Evolutionary conservation across 1,284 basidiomycete genomes (phyloP).

Genomic region (Fomitopsis palustris): DNA sequence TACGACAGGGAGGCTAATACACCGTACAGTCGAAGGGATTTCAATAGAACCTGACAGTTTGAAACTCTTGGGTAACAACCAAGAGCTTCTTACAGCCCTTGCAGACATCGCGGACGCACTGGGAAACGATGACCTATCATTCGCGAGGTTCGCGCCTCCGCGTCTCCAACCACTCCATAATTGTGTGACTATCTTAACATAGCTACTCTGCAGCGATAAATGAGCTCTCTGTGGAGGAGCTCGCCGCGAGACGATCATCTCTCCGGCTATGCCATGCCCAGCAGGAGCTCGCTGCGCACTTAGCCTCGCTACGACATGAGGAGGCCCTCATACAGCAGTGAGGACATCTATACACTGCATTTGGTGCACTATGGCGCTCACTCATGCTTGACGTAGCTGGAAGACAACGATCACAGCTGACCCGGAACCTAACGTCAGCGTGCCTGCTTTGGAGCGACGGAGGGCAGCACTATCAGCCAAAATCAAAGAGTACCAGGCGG

Average conservation of each 20-base stretch:
- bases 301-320: constrained; percentile 33
- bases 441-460: constrained; percentile 31
- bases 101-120: constrained; percentile 20
- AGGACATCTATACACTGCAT: constrained; percentile 4
- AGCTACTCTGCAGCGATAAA: constrained; percentile 38
- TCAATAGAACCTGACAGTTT: neutral
- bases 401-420: constrained; percentile 26
- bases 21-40: neutral
- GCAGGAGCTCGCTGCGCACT: constrained; percentile 32
- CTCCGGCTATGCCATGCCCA: constrained; percentile 33
- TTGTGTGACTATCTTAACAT: no score
- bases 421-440: constrained; percentile 22
- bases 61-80: neutral
- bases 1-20: neutral
- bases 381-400: constrained; percentile 33
- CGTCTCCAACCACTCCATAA: neutral
- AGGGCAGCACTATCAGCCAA: constrained; percentile 37
- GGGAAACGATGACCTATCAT: constrained; percentile 23
- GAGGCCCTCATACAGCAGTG: constrained; percentile 35
- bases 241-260: constrained; percentile 29
- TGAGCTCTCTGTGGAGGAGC: constrained; percentile 29
- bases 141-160: constrained; percentile 13
- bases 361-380: neutral
- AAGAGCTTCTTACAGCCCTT: constrained; percentile 13
- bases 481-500: constrained; percentile 42